Percentiles rank a stretch among this genome's conserved stretches.
Evolutionary conservation across 1,284 basidiomycete species (phyloP).

Genomic region (Trametes polyzona): DNA sequence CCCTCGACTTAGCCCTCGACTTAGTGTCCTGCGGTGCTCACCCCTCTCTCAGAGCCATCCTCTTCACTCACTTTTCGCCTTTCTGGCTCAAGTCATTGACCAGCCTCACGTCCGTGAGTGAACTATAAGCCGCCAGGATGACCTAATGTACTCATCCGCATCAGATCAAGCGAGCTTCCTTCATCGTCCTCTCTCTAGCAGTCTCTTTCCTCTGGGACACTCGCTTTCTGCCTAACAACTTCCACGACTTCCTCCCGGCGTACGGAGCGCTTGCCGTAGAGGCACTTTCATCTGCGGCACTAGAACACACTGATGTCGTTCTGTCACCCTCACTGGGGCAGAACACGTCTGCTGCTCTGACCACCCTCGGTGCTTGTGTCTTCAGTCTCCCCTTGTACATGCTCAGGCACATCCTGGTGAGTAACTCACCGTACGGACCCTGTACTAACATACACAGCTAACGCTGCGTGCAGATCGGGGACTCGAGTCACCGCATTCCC

Average conservation of each 20-base stretch:
- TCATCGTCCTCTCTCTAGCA: slow-evolving; percentile 48
- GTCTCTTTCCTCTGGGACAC: slow-evolving; percentile 60
- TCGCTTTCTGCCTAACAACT: slow-evolving; percentile 47
- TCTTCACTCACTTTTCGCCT: slow-evolving; percentile 69
- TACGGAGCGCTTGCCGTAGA: slow-evolving; percentile 67
- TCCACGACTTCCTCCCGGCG: slow-evolving; percentile 56
- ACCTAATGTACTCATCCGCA: not conserved
- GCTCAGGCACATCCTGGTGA: slow-evolving; percentile 59
- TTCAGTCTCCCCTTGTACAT: slow-evolving; percentile 67
- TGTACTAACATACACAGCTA: slow-evolving; percentile 5
- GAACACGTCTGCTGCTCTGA: slow-evolving; percentile 54
- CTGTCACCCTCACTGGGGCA: slow-evolving; percentile 60
- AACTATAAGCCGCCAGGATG: too few relatives aligned
- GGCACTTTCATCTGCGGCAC: slow-evolving; percentile 57
- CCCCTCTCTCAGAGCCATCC: slow-evolving; percentile 51
- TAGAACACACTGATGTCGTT: slow-evolving; percentile 63
- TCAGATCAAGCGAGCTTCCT: slow-evolving; percentile 39
- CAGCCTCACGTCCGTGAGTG: slow-evolving; percentile 50
- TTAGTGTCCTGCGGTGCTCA: not conserved
- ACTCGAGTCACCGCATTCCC: slow-evolving; percentile 44
- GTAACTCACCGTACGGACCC: slow-evolving; percentile 24
- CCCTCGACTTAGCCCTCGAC: not conserved
- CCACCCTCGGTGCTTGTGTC: slow-evolving; percentile 62
- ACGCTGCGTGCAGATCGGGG: slow-evolving; percentile 38
- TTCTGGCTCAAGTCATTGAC: slow-evolving; percentile 62